Evolutionary conservation across 1,139 yeast species (phyloP), one percentile per base, ranked within the genome.

Genomic region (Meyerozyma elateridarum): DNA sequence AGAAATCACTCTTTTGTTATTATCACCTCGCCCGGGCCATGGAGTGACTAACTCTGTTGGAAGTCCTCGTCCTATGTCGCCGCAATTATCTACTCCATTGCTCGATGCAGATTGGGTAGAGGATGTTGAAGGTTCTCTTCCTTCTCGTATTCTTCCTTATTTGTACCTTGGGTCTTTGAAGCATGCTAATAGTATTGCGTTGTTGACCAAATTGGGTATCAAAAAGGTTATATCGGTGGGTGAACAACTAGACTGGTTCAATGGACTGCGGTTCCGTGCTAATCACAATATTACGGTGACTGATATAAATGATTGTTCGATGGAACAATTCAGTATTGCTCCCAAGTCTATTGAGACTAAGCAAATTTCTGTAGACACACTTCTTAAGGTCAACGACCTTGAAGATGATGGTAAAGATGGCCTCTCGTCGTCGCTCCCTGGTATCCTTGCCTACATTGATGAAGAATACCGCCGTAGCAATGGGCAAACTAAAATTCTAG

Each of bases 201-300:
- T 89, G 45, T 61, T 91, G 36, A 56, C 62, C 20, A 71, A 70
- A 32, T 58, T 91, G 15, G 91, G 88, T 0, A 85, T 91, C 35
- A 72, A 70, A 18, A 77, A 85, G 37, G 70, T 91, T 9, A 76
- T 91, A 5, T 82, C 95, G 2, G 96, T 91, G 6, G 98, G 97
- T 1, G 97, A 89, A 49, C 63, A 61, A 8, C 62, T 87, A n/a
- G 63, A 74, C 3, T 88, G 96, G 80, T 39, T 71, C 8, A 48
- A 52, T 28, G 64, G 62, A 1, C 43, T 47, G 25, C 53, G 45
- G 22, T 65, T 67, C 40, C 49, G 49, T 33, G 44, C 45, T 17
- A 39, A 49, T 19, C 47, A 63, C 38, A 53, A 56, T 12, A 46
- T 62, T 5, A 32, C 27, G 2, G 39, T 51, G 3, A 56, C 57